A percentile compares a stretch with the other conserved stretches of the same genome.
Conservation (phyloP, 2,329 filamentous ascomycete species). For the Shiraia sp. region DNA sequence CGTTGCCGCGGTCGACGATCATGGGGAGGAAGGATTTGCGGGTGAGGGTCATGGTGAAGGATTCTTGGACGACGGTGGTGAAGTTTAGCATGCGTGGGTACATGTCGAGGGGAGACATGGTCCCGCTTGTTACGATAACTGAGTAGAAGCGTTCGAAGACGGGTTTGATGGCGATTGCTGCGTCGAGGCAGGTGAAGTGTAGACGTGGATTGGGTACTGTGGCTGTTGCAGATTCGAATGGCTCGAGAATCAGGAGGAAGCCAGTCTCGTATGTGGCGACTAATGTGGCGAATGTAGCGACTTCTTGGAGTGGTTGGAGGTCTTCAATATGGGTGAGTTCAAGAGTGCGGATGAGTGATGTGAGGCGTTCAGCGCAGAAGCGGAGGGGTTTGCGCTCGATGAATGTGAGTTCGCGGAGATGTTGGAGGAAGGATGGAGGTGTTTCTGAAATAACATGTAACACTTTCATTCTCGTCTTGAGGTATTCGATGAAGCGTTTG, state of each 20-base stretch:
- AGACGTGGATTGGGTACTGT: constrained; percentile 96
- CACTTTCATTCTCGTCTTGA: constrained; percentile 98
- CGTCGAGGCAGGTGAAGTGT: constrained; percentile 95
- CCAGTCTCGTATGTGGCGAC: constrained; percentile 97
- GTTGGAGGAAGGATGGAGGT: constrained; percentile 87
- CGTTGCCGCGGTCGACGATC: constrained; percentile 93
- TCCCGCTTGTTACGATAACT: constrained; percentile 97
- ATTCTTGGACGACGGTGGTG: constrained; percentile 89
- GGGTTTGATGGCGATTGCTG: constrained; percentile 95
- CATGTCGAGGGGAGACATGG: constrained; percentile 96
- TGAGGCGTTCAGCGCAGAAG: constrained; percentile 93
- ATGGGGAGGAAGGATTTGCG: constrained; percentile 94
- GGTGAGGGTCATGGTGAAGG: constrained; percentile 94
- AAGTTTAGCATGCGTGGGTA: constrained; percentile 99
- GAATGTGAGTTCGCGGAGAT: constrained; percentile 93
- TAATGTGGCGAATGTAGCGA: constrained; percentile 94
- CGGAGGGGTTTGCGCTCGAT: constrained; percentile 94
- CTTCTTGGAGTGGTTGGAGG: constrained; percentile 94
- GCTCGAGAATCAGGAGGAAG: constrained; percentile 94
- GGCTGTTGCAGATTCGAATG: constrained; percentile 92
- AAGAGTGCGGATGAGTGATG: constrained; percentile 89
- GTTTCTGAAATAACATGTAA: constrained; percentile 97
- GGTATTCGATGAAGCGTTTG: constrained; percentile 95
- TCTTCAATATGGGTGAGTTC: constrained; percentile 98
- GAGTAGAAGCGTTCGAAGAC: constrained; percentile 98